Conservation (phyloP, 176 grass and related monocot species). For the Lolium rigidum region DNA sequence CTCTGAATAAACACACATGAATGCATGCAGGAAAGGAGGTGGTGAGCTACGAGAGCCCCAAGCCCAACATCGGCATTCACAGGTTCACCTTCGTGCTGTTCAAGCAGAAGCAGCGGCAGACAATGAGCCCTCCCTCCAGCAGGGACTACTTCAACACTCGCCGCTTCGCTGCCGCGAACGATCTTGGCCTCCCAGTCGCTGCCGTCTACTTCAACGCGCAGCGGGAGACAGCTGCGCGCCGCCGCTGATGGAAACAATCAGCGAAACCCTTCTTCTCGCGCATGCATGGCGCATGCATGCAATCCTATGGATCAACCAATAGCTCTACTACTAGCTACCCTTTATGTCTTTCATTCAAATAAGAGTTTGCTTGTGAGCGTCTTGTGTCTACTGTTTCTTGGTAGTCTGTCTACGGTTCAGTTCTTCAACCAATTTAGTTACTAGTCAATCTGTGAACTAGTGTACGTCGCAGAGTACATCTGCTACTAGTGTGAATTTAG, state of each 20-base stretch:
- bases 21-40: slow-evolving; percentile 60
- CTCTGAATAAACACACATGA: neutral
- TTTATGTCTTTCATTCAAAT: neutral
- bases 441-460: neutral
- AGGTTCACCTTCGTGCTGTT: slow-evolving; percentile 70
- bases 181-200: slow-evolving; percentile 68
- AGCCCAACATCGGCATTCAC: slow-evolving; percentile 74
- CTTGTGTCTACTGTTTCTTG: slow-evolving; percentile 1
- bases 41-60: slow-evolving; percentile 66
- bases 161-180: slow-evolving; percentile 56
- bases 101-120: slow-evolving; percentile 66
- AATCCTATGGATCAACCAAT: slow-evolving; percentile 31
- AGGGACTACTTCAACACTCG: slow-evolving; percentile 70
- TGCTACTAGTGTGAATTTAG: slow-evolving; percentile 20
- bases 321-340: slow-evolving; percentile 24
- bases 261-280: neutral
- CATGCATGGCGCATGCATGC: slow-evolving; percentile 26
- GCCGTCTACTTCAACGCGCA: slow-evolving; percentile 84
- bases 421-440: slow-evolving; percentile 7
- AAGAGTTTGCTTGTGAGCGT: slow-evolving; percentile 27
- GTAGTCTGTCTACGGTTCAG: neutral
- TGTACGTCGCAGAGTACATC: neutral
- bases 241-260: slow-evolving; percentile 52
- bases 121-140: slow-evolving; percentile 41
- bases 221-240: slow-evolving; percentile 74